Conservation (phyloP, 2,329 filamentous ascomycete species). For the Colletotrichum lindemuthianum region DNA sequence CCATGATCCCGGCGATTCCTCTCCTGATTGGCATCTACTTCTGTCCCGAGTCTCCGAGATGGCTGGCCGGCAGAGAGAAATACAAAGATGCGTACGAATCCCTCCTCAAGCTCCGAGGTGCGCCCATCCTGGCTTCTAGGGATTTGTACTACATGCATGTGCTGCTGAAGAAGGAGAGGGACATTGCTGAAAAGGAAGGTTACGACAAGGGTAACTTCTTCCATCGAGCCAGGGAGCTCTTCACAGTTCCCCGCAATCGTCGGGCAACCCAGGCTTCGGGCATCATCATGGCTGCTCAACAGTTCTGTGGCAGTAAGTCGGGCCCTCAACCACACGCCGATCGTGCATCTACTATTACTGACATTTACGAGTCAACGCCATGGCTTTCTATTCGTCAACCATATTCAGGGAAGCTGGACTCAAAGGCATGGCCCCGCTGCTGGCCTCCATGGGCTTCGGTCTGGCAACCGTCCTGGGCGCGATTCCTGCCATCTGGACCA, state of each 20-base stretch:
- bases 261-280: slow-evolving; percentile 73
- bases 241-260: slow-evolving; percentile 66
- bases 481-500: slow-evolving; percentile 72
- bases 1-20: slow-evolving; percentile 68
- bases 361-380: slow-evolving; percentile 52
- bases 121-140: slow-evolving; percentile 67
- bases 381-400: slow-evolving; percentile 59
- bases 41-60: slow-evolving; percentile 73
- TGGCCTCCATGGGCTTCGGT: slow-evolving; percentile 68
- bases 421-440: slow-evolving; percentile 45
- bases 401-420: slow-evolving; percentile 58
- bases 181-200: slow-evolving; percentile 29
- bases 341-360: neutral
- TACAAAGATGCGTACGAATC: slow-evolving; percentile 65
- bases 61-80: slow-evolving; percentile 70
- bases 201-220: slow-evolving; percentile 49
- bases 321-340: neutral
- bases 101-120: slow-evolving; percentile 66
- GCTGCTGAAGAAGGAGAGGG: slow-evolving; percentile 44
- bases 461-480: slow-evolving; percentile 69
- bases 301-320: slow-evolving; percentile 63
- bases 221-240: slow-evolving; percentile 64
- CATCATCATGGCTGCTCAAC: slow-evolving; percentile 74
- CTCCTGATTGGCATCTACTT: slow-evolving; percentile 65
- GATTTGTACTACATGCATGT: slow-evolving; percentile 70